Evolutionary conservation across 768 basidiomycete species (phyloP).

Genomic region (Pulveroboletus sp.): DNA sequence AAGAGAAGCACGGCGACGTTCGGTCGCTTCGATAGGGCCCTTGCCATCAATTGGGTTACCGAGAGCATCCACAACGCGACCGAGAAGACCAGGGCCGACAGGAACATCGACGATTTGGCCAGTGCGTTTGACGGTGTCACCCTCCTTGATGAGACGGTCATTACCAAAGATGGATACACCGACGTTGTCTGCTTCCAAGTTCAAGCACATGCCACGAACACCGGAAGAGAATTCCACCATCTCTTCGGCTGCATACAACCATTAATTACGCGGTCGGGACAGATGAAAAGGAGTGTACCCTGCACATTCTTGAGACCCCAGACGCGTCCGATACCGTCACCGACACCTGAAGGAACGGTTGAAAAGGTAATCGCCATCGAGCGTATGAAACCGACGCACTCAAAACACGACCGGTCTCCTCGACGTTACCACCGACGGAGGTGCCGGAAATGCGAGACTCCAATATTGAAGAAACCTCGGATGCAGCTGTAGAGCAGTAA

Average conservation of each 20-base stretch:
- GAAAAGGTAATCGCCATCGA: conserved; percentile 1
- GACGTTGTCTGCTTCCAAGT: conserved; percentile 99
- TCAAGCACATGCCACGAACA: conserved; percentile 99
- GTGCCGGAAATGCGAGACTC: conserved; percentile 97
- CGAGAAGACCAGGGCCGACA: conserved; percentile 94
- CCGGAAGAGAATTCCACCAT: conserved; percentile 99
- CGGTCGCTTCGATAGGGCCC: conserved; percentile 90
- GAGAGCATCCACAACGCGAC: conserved; percentile 98
- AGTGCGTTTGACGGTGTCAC: conserved; percentile 99
- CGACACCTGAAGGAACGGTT: conserved; percentile 64
- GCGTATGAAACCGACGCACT: conserved; percentile 53
- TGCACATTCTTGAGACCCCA: conserved; percentile 99
- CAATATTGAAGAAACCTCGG: conserved; percentile 98
- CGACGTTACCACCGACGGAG: conserved; percentile 87
- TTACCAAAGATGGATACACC: conserved; percentile 99
- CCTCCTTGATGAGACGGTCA: conserved; percentile 98
- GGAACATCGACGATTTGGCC: conserved; percentile 99
- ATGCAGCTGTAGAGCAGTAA: conserved; percentile 69
- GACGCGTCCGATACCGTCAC: conserved; percentile 99
- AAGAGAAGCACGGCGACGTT: conserved; percentile 95
- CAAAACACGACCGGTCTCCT: conserved; percentile 98
- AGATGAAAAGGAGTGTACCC: conserved; percentile 46
- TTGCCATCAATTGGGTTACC: conserved; percentile 99
- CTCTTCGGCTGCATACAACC: conserved; percentile 76
- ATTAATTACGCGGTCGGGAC: conserved; percentile 2